Evolutionary conservation across 2,329 filamentous ascomycete genomes (phyloP), one percentile per base, ranked within the genome.

Genomic region (Coleophoma cylindrospora): DNA sequence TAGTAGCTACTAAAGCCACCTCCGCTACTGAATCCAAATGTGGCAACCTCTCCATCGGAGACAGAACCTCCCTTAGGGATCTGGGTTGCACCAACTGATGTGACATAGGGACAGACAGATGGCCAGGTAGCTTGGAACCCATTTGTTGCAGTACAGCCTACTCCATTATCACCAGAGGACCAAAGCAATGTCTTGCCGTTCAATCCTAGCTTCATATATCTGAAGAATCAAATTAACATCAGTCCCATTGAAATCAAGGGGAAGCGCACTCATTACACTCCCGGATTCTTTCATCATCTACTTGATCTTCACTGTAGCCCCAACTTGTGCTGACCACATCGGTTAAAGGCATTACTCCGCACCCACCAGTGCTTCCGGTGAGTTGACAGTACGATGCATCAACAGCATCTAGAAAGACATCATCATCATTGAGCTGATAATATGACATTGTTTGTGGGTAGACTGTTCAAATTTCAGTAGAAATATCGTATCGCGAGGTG

Each of bases 131-230:
- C 27, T 17, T 46, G 33, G 32, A 46, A 46, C 12, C 19, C 34
- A 10, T 46, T 46, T 15, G 27, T 15, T 12, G 34, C 33, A 14
- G 33, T 17, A 34, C 66, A 69, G n/a, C 58, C 61, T 72, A 73
- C 1, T 75, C 71, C 4, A 68, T 62, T 60, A 55, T 74, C 72
- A 40, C 73, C 74, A 3, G 69, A 72, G 3, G 72, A 70, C 49
- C 72, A 68, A 43, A 74, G 59, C 17, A 73, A 61, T 3, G 70
- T 73, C 32, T 69, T 59, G 12, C 72, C 72, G 53, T 70, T 70
- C 10, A 74, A 62, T 2, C 68, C 71, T 1, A 78, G 69, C 60
- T 78, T 78, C 62, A 78, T 66, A 61, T 74, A 79, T 66, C 36
- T 38, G 11, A 8, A 38, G 2, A 13, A 10, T 7, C 15, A 6